Percentiles rank a stretch among this genome's conserved stretches.
phyloP scores from a whole-genome alignment of 2,329 filamentous ascomycete genomes.

The Bipolaris victoriae region DNA sequence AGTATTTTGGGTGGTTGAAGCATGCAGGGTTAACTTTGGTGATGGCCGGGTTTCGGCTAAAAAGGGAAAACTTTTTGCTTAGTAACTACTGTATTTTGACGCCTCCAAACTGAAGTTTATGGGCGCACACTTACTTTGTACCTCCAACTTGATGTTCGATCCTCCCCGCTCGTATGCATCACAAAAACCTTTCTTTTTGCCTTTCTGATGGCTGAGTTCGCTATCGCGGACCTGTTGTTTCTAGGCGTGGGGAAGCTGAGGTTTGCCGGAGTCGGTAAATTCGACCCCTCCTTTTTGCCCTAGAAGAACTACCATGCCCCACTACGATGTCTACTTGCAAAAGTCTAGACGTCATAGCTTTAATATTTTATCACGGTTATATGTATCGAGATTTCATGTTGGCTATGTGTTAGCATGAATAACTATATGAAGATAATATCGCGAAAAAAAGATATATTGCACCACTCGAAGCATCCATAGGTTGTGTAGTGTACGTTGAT shows the following conservation, averaged over 20 bases:
- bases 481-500: constrained; percentile 27
- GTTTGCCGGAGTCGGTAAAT: background rate
- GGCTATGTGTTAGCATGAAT: too few species aligned
- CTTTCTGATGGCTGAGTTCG: background rate
- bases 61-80: too few species aligned
- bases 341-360: constrained; percentile 16
- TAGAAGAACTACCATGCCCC: constrained; percentile 3
- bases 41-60: too few species aligned
- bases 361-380: background rate
- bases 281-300: background rate
- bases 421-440: background rate
- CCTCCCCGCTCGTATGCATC: constrained; percentile 42
- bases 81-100: too few species aligned
- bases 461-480: constrained; percentile 12
- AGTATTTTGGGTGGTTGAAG: too few species aligned
- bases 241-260: background rate
- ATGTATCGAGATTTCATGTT: too few species aligned
- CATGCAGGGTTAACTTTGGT: too few species aligned
- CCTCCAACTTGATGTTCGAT: constrained; percentile 24
- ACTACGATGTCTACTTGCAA: constrained; percentile 4
- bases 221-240: background rate
- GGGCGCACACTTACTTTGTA: too few species aligned
- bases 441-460: background rate
- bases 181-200: constrained; percentile 22
- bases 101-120: too few species aligned